Conservation (phyloP, 2,329 filamentous ascomycete genomes). For the Bipolaris sorokiniana region DNA sequence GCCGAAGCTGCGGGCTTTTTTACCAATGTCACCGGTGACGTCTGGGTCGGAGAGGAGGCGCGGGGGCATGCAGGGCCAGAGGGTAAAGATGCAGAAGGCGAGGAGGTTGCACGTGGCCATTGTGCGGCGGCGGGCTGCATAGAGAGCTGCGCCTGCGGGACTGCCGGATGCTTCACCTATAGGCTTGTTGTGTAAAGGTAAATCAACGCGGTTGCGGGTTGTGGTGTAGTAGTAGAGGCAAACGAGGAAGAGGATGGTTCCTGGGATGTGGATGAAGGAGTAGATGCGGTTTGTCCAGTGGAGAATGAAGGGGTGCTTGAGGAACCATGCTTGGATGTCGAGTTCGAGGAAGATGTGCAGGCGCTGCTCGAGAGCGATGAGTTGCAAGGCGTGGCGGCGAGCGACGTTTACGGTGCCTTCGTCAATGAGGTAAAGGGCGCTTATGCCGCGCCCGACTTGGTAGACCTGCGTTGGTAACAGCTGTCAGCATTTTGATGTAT, state of each 20-base stretch:
- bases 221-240: constrained; percentile 74
- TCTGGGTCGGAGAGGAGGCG: constrained; percentile 60
- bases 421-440: constrained; percentile 68
- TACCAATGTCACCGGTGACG: constrained; percentile 62
- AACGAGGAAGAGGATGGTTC: constrained; percentile 72
- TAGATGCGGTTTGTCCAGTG: constrained; percentile 75
- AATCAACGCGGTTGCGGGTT: constrained; percentile 60
- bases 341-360: constrained; percentile 71
- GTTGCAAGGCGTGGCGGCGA: constrained; percentile 69
- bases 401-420: constrained; percentile 71
- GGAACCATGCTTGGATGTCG: constrained; percentile 64
- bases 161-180: constrained; percentile 41
- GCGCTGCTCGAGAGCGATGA: constrained; percentile 69
- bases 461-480: constrained; percentile 64
- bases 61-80: constrained; percentile 68
- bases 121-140: constrained; percentile 62
- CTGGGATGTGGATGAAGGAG: constrained; percentile 79
- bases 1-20: constrained; percentile 64
- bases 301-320: constrained; percentile 63
- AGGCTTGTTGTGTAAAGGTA: constrained; percentile 49
- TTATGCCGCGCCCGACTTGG: constrained; percentile 74
- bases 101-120: constrained; percentile 65
- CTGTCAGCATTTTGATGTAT: constrained; percentile 1
- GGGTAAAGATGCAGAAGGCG: constrained; percentile 64
- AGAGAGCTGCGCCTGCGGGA: constrained; percentile 59